Evolutionary conservation across 108 stramenopile species (phyloP), one percentile per base, ranked within the genome.

Genomic region (Schizochytrium sp.): DNA sequence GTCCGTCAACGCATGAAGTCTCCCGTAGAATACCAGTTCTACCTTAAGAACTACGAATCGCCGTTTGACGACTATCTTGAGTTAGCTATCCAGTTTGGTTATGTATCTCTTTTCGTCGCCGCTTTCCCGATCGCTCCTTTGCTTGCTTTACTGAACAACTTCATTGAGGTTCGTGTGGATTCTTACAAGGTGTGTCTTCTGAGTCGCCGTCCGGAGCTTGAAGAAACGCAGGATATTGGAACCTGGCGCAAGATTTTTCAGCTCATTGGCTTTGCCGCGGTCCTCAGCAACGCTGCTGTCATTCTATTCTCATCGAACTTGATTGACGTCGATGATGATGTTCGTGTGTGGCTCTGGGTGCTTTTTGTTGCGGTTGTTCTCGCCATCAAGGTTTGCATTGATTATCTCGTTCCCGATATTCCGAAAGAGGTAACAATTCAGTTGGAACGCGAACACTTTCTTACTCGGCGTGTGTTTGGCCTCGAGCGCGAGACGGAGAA

Each of bases 201-300:
- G 57, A 92, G 96, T 69, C 94, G 96, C 19, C 93, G 98, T 49
- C 97, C 98, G 2, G 90, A 97, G 28, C 92, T 97, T 0, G 92
- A 96, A 60, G 96, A 96, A 90, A 98, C 98, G 7, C 60, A 92
- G 47, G 93, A 91, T 89, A 98, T 99, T 57, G 99, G 98, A 58
- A 95, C 98, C 44, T 99, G 98, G 98, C 95, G 97, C 72, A 96
- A 96, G 87, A 95, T 98, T 58, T 94, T 99, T 17, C 96, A 97
- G 87, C 95, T 98, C 92, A 97, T 99, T 50, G 97, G 97, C 3
- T 95, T 98, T 2, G 94, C 97, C 91, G 97, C 97, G 3, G 95
- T 98, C 38, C 92, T 99, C 19, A 97, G 97, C 72, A 99, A 99
- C 91, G 97, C 96, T 89, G 96, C 96, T 88, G 90, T 98, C 57